Evolutionary conservation across 2,329 filamentous ascomycete species (phyloP), one percentile per base, ranked within the genome.

Genomic region (Microsporum audouinii): DNA sequence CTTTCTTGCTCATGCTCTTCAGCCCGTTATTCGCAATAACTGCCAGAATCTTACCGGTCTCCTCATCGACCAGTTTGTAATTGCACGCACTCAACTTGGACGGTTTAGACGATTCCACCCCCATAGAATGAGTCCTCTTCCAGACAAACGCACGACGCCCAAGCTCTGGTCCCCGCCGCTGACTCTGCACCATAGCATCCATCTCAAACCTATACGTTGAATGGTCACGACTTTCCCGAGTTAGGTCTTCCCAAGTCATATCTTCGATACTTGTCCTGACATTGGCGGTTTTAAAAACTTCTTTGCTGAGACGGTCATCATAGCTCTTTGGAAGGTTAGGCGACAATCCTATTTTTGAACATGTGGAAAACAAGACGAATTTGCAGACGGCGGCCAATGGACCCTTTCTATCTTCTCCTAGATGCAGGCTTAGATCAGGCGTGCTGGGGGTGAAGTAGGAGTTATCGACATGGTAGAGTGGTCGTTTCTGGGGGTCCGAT

Each of bases 381-480:
- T 74, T 72, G 63, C 68, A 70, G 3, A 70, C 66, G 0, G 68
- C 72, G 51, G 66, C 66, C n/a, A 71, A 59, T 6, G 69, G 69
- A 3, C 64, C 70, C 2, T 62, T 66, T 3, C 65, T 65, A 63
- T 69, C 64, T 2, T 63, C 31, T 14, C 72, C 69, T 0, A 63
- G 56, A 63, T 75, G 70, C 57, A 74, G 64, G 2, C 70, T 72
- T 8, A 75, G 64, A 23, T 73, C 71, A n/a, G 71, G 68, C 55
- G 70, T 73, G 14, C 66, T 67, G 2, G 70, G 68, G 17, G 63
- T 68, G 33, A 69, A 62, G 8, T 60, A 17, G 2, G 70, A 72
- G 47, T 68, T 71, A 27, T 69, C 64, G 14, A 73, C 68, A 55
- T 64, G 65, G 60, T 63, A 67, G 6, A 66, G 41, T 2, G 60